These are phyloP conservation scores for Microcera coccophila DNA, from an alignment of 2,329 filamentous ascomycete species.

Conservation along the genomic window DNA sequence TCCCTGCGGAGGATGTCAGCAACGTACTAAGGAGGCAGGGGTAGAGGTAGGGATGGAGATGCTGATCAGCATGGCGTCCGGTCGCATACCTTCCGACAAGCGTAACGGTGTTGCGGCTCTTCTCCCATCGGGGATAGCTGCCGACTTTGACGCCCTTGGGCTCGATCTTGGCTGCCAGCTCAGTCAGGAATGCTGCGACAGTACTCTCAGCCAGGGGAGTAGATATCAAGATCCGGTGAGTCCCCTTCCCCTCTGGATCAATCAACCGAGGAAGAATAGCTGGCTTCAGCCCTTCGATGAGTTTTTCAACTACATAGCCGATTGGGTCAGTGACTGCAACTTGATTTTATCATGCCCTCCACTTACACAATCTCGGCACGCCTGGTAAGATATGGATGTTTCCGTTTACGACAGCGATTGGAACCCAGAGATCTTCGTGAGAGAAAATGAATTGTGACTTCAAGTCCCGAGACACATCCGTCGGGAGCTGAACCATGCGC, in stretches of 20 bases:
- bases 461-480: constrained; percentile 61
- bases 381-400: constrained; percentile 93
- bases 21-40: too few species aligned
- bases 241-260: constrained; percentile 79
- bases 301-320: constrained; percentile 56
- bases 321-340: not conserved
- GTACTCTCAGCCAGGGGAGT: constrained; percentile 85
- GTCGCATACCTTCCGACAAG: constrained; percentile 60
- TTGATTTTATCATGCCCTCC: not conserved
- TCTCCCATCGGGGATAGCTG: constrained; percentile 91
- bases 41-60: too few species aligned
- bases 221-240: constrained; percentile 73
- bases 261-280: constrained; percentile 64
- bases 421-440: constrained; percentile 82
- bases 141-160: constrained; percentile 84
- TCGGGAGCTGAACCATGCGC: constrained; percentile 85
- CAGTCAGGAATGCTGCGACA: constrained; percentile 77
- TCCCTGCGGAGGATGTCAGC: constrained; percentile 49
- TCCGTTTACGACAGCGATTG: constrained; percentile 80
- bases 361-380: constrained; percentile 72
- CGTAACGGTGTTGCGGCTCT: constrained; percentile 83
- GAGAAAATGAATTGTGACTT: constrained; percentile 76
- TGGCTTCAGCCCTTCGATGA: constrained; percentile 75
- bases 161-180: constrained; percentile 70
- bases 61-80: not conserved